Evolutionary conservation across 1,284 basidiomycete genomes (phyloP).

Genomic region (Trichosporon faecale): DNA sequence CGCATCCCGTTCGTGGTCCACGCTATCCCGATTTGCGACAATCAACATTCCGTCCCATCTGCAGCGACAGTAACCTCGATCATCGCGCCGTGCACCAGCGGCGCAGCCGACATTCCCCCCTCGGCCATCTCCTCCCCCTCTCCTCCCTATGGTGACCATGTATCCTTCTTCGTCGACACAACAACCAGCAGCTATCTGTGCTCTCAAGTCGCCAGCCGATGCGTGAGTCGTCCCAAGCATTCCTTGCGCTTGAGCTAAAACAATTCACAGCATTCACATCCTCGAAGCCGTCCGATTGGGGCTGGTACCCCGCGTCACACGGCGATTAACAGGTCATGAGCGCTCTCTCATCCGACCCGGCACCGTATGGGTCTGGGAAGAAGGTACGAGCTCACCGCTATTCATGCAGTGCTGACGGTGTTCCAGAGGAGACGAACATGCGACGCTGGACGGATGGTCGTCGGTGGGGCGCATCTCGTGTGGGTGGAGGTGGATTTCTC

Average conservation of each 20-base stretch:
- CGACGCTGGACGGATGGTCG: slow-evolving; percentile 56
- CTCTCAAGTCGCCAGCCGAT: slow-evolving; percentile 48
- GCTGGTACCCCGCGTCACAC: slow-evolving; percentile 82
- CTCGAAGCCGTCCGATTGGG: slow-evolving; percentile 87
- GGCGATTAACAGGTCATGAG: slow-evolving; percentile 86
- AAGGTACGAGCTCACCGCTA: slow-evolving; percentile 62
- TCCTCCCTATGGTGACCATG: slow-evolving; percentile 24
- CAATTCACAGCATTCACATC: slow-evolving; percentile 62
- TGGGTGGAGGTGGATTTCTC: slow-evolving; percentile 55
- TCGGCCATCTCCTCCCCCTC: neutral
- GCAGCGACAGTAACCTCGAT: neutral
- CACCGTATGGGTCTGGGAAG: slow-evolving; percentile 94
- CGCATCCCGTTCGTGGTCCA: neutral
- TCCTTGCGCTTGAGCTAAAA: slow-evolving; percentile 14
- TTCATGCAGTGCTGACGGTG: neutral
- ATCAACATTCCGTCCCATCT: neutral
- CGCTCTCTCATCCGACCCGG: slow-evolving; percentile 86
- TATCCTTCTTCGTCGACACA: slow-evolving; percentile 46
- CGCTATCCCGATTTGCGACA: neutral
- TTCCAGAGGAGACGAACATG: slow-evolving; percentile 52
- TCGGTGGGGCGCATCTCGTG: slow-evolving; percentile 55
- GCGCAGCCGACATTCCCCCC: neutral
- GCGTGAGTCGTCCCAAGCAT: slow-evolving; percentile 38
- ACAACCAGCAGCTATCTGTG: slow-evolving; percentile 49
- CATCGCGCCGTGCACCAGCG: neutral